Conservation (phyloP, 331 rosid genomes). For the Phaseolus coccineus region DNA sequence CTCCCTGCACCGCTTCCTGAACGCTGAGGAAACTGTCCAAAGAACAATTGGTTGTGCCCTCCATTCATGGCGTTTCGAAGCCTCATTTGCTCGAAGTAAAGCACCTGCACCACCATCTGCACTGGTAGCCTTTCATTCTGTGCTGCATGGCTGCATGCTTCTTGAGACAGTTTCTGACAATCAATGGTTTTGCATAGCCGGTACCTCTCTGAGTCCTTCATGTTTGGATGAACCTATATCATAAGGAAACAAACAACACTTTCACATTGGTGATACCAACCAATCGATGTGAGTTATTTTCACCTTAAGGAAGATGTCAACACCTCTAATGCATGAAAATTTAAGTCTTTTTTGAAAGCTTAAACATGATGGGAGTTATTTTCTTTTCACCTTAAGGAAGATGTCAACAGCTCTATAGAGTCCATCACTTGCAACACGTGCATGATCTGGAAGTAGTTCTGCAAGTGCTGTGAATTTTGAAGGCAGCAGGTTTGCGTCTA, state of each 20-base stretch:
- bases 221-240: constrained; percentile 87
- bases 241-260: constrained; percentile 29
- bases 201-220: constrained; percentile 83
- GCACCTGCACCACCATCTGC: constrained; percentile 95
- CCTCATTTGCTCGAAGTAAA: constrained; percentile 95
- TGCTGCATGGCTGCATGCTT: constrained; percentile 99
- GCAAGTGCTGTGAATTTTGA: constrained; percentile 83
- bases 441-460: constrained; percentile 96
- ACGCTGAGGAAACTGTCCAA: constrained; percentile 84
- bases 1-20: constrained; percentile 95
- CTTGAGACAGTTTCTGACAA: constrained; percentile 91
- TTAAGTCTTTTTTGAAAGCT: background rate
- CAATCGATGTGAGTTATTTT: too few species aligned
- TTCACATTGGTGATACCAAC: background rate
- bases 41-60: constrained; percentile 78
- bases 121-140: constrained; percentile 96
- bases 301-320: too few species aligned
- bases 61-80: constrained; percentile 97
- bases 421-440: constrained; percentile 85
- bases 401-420: constrained; percentile 91
- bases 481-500: constrained; percentile 77
- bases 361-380: constrained; percentile 5
- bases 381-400: constrained; percentile 92
- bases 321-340: background rate
- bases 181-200: constrained; percentile 93